Evolutionary conservation across 1,284 basidiomycete genomes (phyloP).

Genomic region (Irpex sp.): DNA sequence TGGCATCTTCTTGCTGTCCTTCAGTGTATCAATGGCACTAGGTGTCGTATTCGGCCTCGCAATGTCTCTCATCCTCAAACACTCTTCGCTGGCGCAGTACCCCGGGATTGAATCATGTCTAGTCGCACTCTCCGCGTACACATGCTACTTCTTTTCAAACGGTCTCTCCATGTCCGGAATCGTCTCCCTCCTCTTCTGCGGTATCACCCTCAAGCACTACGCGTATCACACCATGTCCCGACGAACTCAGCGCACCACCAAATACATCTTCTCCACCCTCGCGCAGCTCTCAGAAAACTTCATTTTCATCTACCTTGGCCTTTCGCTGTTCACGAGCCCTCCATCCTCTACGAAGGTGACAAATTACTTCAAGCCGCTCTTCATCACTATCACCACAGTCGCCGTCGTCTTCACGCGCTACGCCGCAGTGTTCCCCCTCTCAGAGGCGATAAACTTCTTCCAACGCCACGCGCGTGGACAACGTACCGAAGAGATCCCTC

Average conservation of each 20-base stretch:
- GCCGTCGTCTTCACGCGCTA: conserved; percentile 95
- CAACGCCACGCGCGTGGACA: conserved; percentile 81
- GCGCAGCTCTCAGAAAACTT: conserved; percentile 98
- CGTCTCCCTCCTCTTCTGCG: conserved; percentile 97
- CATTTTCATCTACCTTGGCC: conserved; percentile 98
- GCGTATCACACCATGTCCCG: conserved; percentile 99
- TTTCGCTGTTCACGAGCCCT: conserved; percentile 89
- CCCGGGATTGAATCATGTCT: conserved; percentile 94
- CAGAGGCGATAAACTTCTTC: conserved; percentile 92
- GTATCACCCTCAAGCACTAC: conserved; percentile 99
- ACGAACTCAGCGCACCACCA: conserved; percentile 91
- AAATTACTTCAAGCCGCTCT: conserved; percentile 92
- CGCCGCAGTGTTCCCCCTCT: conserved; percentile 95
- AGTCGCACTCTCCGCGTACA: conserved; percentile 93
- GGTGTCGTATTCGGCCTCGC: conserved; percentile 90
- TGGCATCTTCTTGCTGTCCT: conserved; percentile 95
- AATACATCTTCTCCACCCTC: conserved; percentile 91
- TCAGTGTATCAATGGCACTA: conserved; percentile 90
- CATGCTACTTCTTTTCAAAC: conserved; percentile 98
- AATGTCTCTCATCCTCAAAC: conserved; percentile 92
- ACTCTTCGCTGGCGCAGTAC: conserved; percentile 85
- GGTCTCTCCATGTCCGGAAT: conserved; percentile 95
- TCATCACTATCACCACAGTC: conserved; percentile 87
- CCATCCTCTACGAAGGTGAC: conserved; percentile 69
- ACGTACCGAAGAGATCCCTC: conserved; percentile 83